Percentiles rank a stretch among this genome's conserved stretches.
phyloP scores from a whole-genome alignment of 352 stramenopile genomes.

The Phytophthora pini region DNA sequence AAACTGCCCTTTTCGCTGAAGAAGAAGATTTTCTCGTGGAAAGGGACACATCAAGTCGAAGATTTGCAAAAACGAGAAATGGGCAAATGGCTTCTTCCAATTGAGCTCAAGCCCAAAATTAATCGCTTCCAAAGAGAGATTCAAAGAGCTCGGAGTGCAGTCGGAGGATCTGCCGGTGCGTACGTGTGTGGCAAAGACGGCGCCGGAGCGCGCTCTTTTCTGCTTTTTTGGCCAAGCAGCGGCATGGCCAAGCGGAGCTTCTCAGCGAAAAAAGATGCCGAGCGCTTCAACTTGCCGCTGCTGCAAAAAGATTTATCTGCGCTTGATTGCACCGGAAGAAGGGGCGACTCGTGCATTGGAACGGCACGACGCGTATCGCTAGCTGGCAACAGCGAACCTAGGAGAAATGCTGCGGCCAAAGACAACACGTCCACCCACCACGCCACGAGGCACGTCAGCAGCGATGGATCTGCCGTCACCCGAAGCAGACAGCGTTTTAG shows the following conservation, averaged over 20 bases:
- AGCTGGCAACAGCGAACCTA: constrained; percentile 2
- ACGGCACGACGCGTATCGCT: constrained; percentile 10
- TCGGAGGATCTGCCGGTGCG: constrained; percentile 22
- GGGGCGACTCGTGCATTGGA: constrained; percentile 18
- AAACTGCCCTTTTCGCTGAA: no score
- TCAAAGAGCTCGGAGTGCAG: constrained; percentile 1
- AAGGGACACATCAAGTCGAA: constrained; percentile 32
- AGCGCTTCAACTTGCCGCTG: constrained; percentile 17
- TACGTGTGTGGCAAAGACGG: constrained; percentile 23
- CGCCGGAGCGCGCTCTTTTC: constrained; percentile 15
- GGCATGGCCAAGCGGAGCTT: constrained; percentile 15
- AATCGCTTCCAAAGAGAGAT: constrained; percentile 5
- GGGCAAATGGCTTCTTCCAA: constrained; percentile 6
- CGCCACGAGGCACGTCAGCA: constrained; percentile 34
- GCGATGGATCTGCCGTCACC: background rate
- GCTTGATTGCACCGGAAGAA: constrained; percentile 26
- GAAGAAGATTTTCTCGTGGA: constrained; percentile 8
- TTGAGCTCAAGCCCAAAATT: constrained; percentile 22
- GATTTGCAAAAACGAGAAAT: constrained; percentile 29
- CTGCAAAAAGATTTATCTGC: constrained; percentile 16
- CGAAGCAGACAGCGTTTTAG: constrained; percentile 15
- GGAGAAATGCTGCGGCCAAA: constrained; percentile 18
- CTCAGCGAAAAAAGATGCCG: constrained; percentile 12
- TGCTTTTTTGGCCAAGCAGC: constrained; percentile 14
- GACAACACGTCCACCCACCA: constrained; percentile 32